phyloP scores from a whole-genome alignment of 768 basidiomycete species.

The Strobilomyces dryophilus region DNA sequence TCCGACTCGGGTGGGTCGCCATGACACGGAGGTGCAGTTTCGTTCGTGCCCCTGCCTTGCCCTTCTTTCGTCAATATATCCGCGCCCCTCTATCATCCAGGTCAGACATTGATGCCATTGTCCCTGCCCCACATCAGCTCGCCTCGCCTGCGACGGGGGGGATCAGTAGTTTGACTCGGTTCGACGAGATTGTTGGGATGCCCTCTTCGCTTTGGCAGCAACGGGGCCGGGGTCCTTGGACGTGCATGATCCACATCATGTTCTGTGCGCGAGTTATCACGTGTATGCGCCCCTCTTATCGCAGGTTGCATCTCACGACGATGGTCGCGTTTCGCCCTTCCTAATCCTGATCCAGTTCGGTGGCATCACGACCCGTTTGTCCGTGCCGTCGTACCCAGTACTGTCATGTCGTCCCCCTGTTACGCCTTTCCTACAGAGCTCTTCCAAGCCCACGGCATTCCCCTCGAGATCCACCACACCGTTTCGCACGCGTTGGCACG shows the following conservation, averaged over 20 bases:
- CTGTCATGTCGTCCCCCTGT: no score
- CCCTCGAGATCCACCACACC: background rate
- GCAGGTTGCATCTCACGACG: background rate
- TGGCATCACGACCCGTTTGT: background rate
- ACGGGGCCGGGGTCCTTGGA: background rate
- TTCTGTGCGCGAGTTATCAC: background rate
- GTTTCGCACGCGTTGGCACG: background rate
- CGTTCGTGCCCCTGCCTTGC: background rate
- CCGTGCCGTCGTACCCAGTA: background rate
- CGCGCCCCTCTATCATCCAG: background rate
- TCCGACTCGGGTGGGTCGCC: background rate
- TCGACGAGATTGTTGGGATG: background rate
- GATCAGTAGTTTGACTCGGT: background rate
- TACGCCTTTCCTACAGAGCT: no score
- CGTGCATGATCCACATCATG: background rate
- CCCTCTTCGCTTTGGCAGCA: background rate
- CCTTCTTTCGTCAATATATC: background rate
- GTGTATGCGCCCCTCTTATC: background rate
- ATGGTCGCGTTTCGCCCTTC: background rate
- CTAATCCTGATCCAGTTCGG: background rate
- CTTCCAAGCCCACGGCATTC: background rate
- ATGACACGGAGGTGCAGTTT: background rate
- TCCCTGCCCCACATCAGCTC: background rate
- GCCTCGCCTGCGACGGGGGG: background rate
- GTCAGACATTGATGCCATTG: background rate